Percentiles rank a stretch among this genome's conserved stretches.
Conservation (phyloP, 805 yeast species). For the Ogataea trehaloabstinens region DNA sequence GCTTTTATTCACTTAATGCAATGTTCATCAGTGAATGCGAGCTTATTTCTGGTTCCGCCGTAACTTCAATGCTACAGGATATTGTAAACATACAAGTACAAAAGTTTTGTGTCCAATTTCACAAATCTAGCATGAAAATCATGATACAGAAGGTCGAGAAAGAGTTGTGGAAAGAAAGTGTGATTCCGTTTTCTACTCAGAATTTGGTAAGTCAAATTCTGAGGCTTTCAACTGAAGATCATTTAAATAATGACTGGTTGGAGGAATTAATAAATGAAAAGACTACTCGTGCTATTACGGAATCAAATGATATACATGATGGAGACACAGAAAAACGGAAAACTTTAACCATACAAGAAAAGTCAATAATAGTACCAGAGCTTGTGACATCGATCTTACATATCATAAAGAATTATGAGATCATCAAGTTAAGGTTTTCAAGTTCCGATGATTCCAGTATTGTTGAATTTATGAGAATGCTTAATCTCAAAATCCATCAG, state of each 20-base stretch:
- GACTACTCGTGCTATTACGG: not conserved
- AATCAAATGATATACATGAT: constrained; percentile 1
- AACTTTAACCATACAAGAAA: constrained; percentile 45
- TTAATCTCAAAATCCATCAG: constrained; percentile 54
- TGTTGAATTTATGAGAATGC: constrained; percentile 44
- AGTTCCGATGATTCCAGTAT: constrained; percentile 44
- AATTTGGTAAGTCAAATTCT: constrained; percentile 48
- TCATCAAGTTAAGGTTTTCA: constrained; percentile 57
- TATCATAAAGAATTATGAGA: constrained; percentile 50
- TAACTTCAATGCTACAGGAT: constrained; percentile 60
- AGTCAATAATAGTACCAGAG: constrained; percentile 58
- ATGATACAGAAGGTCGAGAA: constrained; percentile 52
- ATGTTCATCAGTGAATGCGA: constrained; percentile 83
- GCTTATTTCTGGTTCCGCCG: constrained; percentile 65
- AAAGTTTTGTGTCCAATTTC: constrained; percentile 55
- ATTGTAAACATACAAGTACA: constrained; percentile 65
- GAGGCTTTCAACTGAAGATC: constrained; percentile 36
- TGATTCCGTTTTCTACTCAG: constrained; percentile 51
- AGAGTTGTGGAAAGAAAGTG: constrained; percentile 80
- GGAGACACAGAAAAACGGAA: constrained; percentile 21
- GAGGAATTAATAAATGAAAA: constrained; percentile 17
- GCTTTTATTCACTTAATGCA: constrained; percentile 63
- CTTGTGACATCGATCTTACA: constrained; percentile 40
- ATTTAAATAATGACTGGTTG: constrained; percentile 51
- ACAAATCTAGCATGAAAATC: constrained; percentile 45